Conservation (phyloP, 73 alveolate genomes). For the Paramecium sonneborni region DNA sequence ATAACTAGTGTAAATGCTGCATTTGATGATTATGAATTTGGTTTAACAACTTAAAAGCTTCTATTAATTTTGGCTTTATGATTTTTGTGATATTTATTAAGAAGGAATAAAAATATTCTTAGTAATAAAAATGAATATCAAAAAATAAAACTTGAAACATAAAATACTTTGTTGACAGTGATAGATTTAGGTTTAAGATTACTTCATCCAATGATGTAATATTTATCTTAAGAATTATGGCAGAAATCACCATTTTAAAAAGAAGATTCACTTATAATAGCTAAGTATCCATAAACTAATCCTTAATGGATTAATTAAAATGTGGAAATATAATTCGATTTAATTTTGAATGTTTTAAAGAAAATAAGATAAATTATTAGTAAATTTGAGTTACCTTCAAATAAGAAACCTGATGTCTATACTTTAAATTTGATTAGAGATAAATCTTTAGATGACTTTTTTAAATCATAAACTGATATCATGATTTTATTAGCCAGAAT, state of each 20-base stretch:
- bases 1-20: slow-evolving; percentile 70
- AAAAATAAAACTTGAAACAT: slow-evolving; percentile 79
- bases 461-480: slow-evolving; percentile 37
- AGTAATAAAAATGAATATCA: slow-evolving; percentile 74
- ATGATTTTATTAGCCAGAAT: slow-evolving; percentile 52
- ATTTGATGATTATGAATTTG: slow-evolving; percentile 86
- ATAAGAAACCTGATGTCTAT: slow-evolving; percentile 47
- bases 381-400: slow-evolving; percentile 35
- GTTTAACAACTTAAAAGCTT: slow-evolving; percentile 87
- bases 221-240: slow-evolving; percentile 96
- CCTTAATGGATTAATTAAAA: slow-evolving; percentile 72
- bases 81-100: slow-evolving; percentile 88
- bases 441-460: not conserved
- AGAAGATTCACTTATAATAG: slow-evolving; percentile 83
- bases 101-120: slow-evolving; percentile 91
- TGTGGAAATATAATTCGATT: slow-evolving; percentile 62
- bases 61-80: slow-evolving; percentile 90
- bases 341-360: not conserved
- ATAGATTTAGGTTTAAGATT: slow-evolving; percentile 87
- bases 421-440: slow-evolving; percentile 9
- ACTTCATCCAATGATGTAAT: slow-evolving; percentile 97
- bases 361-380: slow-evolving; percentile 45
- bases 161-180: slow-evolving; percentile 80
- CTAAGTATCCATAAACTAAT: slow-evolving; percentile 81
- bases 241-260: slow-evolving; percentile 92